Conservation (phyloP, 768 basidiomycete genomes). For the Leccinum aurantiacum region DNA sequence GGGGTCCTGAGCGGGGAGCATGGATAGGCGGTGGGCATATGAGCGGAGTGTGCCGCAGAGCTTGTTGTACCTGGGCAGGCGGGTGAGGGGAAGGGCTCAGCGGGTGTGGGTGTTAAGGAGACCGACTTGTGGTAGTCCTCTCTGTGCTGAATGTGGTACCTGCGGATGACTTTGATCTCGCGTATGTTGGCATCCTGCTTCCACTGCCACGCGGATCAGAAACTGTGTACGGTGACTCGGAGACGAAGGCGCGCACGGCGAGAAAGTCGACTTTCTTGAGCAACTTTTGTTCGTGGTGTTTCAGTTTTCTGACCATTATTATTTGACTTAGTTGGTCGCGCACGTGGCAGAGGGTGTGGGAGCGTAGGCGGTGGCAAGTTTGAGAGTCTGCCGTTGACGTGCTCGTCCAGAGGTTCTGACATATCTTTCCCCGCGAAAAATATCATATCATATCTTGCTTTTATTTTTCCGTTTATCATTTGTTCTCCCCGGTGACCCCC, state of each 20-base stretch:
- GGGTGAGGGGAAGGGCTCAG: background rate
- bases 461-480: constrained; percentile 19
- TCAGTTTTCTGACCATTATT: constrained; percentile 86
- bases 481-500: constrained; percentile 6
- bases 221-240: background rate
- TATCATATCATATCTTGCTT: constrained; percentile 32
- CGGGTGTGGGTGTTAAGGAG: background rate
- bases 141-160: constrained; percentile 93
- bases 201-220: constrained; percentile 58
- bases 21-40: constrained; percentile 81
- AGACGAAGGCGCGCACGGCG: constrained; percentile 55
- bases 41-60: constrained; percentile 84
- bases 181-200: constrained; percentile 90
- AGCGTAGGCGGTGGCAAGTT: constrained; percentile 23
- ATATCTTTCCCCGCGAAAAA: constrained; percentile 29
- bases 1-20: constrained; percentile 87
- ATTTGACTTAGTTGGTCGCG: constrained; percentile 5
- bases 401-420: constrained; percentile 27
- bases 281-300: constrained; percentile 93
- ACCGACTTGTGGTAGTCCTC: constrained; percentile 89
- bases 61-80: constrained; percentile 77
- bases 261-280: constrained; percentile 97
- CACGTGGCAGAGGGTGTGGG: constrained; percentile 36
- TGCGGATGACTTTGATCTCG: constrained; percentile 90
- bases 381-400: constrained; percentile 31